Conservation (phyloP, 371 early-diverging fungal species). For the Mortierella sp. region DNA sequence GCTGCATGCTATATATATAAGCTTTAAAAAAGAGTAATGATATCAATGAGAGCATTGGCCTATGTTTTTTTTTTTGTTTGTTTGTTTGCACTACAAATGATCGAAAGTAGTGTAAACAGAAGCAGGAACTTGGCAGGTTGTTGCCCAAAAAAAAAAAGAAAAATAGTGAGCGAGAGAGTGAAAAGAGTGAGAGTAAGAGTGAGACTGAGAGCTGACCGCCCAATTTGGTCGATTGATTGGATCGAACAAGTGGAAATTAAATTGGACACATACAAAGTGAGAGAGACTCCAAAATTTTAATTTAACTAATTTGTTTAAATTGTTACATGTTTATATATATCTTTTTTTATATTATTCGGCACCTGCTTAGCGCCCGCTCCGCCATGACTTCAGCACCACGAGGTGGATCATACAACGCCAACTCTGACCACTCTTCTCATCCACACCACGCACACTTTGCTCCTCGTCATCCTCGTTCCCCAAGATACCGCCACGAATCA, state of each 20-base stretch:
- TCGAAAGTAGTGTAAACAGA: neutral
- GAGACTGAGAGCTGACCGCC: neutral
- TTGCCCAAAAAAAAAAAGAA: neutral
- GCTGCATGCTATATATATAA: neutral
- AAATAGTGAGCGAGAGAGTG: neutral
- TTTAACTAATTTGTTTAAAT: neutral
- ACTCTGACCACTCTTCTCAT: neutral
- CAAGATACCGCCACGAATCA: slow-evolving; percentile 50
- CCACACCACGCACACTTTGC: slow-evolving; percentile 27
- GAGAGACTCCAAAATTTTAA: neutral
- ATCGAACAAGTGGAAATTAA: neutral
- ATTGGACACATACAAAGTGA: neutral
- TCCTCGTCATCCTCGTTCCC: slow-evolving; percentile 31
- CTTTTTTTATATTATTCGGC: neutral
- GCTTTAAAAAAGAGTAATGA: neutral
- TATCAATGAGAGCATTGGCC: neutral
- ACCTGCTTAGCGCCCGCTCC: neutral
- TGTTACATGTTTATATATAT: slow-evolving; percentile 3
- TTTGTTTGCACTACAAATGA: neutral
- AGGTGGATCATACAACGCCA: neutral
- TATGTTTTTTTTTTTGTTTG: neutral
- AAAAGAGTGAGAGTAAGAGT: neutral
- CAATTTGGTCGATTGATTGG: neutral
- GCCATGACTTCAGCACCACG: neutral
- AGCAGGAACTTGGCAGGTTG: too few relatives aligned